A percentile compares a stretch with the other conserved stretches of the same genome.
Conservation (phyloP, 371 early-diverging fungal genomes). For the Syncephalastrum racemosum region DNA sequence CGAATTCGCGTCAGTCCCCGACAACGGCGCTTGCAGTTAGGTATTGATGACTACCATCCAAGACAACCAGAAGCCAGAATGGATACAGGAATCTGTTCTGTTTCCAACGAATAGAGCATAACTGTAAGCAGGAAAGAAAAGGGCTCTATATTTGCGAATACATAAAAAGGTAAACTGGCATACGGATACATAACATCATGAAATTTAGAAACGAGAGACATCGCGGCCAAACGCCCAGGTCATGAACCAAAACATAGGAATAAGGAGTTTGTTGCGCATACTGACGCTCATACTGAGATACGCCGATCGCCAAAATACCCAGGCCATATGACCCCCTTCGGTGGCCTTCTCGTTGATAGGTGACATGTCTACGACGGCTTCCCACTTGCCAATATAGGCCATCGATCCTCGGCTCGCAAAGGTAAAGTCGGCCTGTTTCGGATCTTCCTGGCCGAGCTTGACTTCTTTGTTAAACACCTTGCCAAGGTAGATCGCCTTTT, state of each 20-base stretch:
- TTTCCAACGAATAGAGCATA: too few relatives aligned
- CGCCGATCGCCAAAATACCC: constrained; percentile 79
- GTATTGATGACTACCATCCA: too few relatives aligned
- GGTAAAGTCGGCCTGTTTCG: constrained; percentile 18
- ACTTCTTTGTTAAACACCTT: constrained; percentile 37
- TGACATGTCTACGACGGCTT: constrained; percentile 59
- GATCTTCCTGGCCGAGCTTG: constrained; percentile 18
- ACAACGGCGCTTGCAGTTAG: too few relatives aligned
- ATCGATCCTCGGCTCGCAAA: constrained; percentile 34
- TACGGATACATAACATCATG: too few relatives aligned
- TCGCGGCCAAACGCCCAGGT: too few relatives aligned
- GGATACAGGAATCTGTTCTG: too few relatives aligned
- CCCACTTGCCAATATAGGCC: constrained; percentile 58
- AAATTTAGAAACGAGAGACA: too few relatives aligned
- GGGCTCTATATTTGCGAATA: too few relatives aligned
- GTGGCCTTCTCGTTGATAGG: constrained; percentile 37
- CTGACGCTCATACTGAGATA: constrained; percentile 78
- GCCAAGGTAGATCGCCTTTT: constrained; percentile 70
- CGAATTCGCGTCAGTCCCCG: too few relatives aligned
- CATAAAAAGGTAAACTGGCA: too few relatives aligned
- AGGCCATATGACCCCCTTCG: constrained; percentile 58
- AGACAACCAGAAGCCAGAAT: too few relatives aligned
- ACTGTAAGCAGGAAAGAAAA: too few relatives aligned
- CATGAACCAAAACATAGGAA: constrained; percentile 67
- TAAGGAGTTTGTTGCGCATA: constrained; percentile 70